A percentile compares a stretch with the other conserved stretches of the same genome.
Evolutionary conservation across 331 rosid species (phyloP).

Genomic region (Pyrus hybrid): DNA sequence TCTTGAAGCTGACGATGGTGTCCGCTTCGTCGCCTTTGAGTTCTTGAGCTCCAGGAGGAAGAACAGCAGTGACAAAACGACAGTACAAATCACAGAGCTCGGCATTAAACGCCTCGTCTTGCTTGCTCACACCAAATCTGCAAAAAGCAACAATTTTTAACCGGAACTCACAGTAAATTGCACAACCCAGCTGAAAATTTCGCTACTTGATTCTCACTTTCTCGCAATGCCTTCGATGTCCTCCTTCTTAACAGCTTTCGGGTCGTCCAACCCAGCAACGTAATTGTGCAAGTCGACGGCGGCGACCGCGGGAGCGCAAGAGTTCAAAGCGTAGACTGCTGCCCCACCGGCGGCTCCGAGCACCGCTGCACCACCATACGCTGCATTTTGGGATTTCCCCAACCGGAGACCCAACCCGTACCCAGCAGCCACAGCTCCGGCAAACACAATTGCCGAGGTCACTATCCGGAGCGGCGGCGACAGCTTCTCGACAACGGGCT

Average conservation of each 20-base stretch:
- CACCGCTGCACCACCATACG: constrained; percentile 76
- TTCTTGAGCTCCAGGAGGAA: constrained; percentile 76
- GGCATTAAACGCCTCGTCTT: constrained; percentile 78
- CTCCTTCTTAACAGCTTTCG: constrained; percentile 55
- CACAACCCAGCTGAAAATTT: neutral
- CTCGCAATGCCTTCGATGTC: constrained; percentile 70
- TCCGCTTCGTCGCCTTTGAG: constrained; percentile 82
- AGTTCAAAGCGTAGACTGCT: constrained; percentile 58
- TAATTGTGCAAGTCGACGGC: constrained; percentile 81
- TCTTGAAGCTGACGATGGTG: constrained; percentile 60
- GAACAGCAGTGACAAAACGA: constrained; percentile 66
- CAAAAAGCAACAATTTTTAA: neutral
- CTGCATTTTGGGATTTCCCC: constrained; percentile 47
- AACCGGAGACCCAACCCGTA: constrained; percentile 67
- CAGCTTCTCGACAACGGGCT: constrained; percentile 51
- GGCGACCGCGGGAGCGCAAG: constrained; percentile 76
- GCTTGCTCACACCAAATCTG: constrained; percentile 87
- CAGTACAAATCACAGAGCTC: constrained; percentile 75
- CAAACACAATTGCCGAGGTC: constrained; percentile 60
- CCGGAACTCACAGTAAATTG: neutral
- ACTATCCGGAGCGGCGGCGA: constrained; percentile 69
- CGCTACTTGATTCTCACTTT: constrained; percentile 30
- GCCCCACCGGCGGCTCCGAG: constrained; percentile 75
- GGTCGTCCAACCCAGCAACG: constrained; percentile 58
- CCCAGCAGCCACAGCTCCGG: constrained; percentile 81